These are phyloP conservation scores for Alternaria hordeiaustralica DNA, from an alignment of 2,329 filamentous ascomycete genomes.

Conservation along the genomic window DNA sequence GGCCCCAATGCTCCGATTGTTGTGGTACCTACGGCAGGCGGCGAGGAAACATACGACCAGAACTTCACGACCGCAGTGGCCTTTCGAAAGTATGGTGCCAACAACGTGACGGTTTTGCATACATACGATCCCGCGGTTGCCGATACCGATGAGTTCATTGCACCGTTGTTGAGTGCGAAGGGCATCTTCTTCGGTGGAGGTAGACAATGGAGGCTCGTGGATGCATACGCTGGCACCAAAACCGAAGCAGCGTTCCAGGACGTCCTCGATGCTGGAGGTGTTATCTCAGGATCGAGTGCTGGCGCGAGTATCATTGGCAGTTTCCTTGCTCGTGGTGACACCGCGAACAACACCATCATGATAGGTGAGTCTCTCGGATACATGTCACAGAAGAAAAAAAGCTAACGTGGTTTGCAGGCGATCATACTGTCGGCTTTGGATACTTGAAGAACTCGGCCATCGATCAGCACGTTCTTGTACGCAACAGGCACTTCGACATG, in stretches of 20 bases:
- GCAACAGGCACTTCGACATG: conserved; percentile 36
- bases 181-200: conserved; percentile 35
- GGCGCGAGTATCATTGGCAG: conserved; percentile 32
- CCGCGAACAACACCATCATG: conserved; percentile 29
- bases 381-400: background rate
- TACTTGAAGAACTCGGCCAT: conserved; percentile 35
- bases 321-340: conserved; percentile 32
- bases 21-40: conserved; percentile 33
- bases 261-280: conserved; percentile 28
- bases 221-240: conserved; percentile 35
- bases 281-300: conserved; percentile 30
- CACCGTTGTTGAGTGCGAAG: conserved; percentile 25
- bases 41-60: conserved; percentile 26
- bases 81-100: conserved; percentile 26
- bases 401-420: background rate
- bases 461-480: conserved; percentile 34
- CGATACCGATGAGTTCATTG: conserved; percentile 30
- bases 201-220: conserved; percentile 33
- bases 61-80: conserved; percentile 28
- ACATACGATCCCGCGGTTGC: conserved; percentile 33
- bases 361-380: conserved; percentile 19
- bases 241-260: conserved; percentile 26
- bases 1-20: conserved; percentile 29
- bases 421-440: conserved; percentile 28
- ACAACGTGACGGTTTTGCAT: conserved; percentile 32